A percentile compares a stretch with the other conserved stretches of the same genome.
Conservation (phyloP, 1,139 yeast genomes). For the Tardiomyces blankii region DNA sequence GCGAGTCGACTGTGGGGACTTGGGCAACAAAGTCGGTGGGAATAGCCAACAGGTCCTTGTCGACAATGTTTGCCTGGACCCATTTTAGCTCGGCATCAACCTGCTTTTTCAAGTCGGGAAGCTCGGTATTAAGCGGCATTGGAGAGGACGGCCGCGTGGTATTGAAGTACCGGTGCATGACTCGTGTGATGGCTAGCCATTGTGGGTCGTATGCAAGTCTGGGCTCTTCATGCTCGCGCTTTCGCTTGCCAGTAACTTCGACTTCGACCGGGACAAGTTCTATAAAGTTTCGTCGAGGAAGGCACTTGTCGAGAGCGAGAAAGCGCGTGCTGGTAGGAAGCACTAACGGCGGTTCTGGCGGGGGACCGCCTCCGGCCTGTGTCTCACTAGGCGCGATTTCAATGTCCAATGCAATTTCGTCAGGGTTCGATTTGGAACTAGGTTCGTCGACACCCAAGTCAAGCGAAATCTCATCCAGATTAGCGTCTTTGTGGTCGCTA, state of each 20-base stretch:
- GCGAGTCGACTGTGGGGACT: constrained; percentile 10
- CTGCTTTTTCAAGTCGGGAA: constrained; percentile 6
- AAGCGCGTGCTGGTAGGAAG: constrained; percentile 37
- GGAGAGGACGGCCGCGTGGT: constrained; percentile 6
- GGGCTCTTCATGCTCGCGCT: not conserved
- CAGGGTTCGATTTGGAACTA: constrained; percentile 1
- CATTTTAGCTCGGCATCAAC: constrained; percentile 17
- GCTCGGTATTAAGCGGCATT: constrained; percentile 5
- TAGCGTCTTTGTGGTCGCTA: too few species aligned
- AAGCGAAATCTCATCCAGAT: constrained; percentile 10
- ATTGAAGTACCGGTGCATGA: constrained; percentile 16
- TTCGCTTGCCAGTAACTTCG: not conserved
- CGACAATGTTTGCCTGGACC: constrained; percentile 21
- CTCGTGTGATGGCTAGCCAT: constrained; percentile 28
- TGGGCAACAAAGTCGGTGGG: constrained; percentile 14
- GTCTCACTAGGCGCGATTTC: too few species aligned
- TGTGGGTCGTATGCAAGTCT: constrained; percentile 25
- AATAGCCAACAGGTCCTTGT: constrained; percentile 11
- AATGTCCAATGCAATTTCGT: too few species aligned
- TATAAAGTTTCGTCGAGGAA: constrained; percentile 48
- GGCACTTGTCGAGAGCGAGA: constrained; percentile 77
- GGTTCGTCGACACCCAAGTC: constrained; percentile 12
- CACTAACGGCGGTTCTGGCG: not conserved
- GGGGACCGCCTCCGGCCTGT: constrained; percentile 1
- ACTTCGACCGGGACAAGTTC: constrained; percentile 29